Percentiles rank a stretch among this genome's conserved stretches.
Evolutionary conservation across 169 alveolate genomes (phyloP).

Genomic region (Plasmodium yoelii): DNA sequence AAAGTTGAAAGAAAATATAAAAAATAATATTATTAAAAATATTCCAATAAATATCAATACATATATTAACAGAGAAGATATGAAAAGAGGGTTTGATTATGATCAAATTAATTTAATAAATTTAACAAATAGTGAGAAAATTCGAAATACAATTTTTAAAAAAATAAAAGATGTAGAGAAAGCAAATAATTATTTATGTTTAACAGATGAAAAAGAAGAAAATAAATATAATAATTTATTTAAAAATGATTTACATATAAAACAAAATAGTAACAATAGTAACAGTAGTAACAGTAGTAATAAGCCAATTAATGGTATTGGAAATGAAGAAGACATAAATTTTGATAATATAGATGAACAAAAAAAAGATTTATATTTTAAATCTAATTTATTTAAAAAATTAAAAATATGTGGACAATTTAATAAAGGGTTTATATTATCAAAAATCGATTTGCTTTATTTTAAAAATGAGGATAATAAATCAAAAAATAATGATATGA

Average conservation of each 20-base stretch:
- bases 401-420: slow-evolving; percentile 92
- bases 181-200: slow-evolving; percentile 33
- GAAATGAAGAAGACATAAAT: slow-evolving; percentile 20
- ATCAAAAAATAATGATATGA: neutral
- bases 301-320: neutral
- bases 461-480: neutral
- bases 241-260: slow-evolving; percentile 18
- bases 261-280: slow-evolving; percentile 1
- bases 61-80: slow-evolving; percentile 70
- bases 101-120: slow-evolving; percentile 66
- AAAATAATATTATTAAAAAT: slow-evolving; percentile 17
- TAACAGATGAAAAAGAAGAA: slow-evolving; percentile 51
- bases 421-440: slow-evolving; percentile 96
- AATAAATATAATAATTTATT: slow-evolving; percentile 38
- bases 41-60: slow-evolving; percentile 75
- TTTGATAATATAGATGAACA: slow-evolving; percentile 54
- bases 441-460: slow-evolving; percentile 81
- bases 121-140: slow-evolving; percentile 57
- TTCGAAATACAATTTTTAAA: slow-evolving; percentile 26
- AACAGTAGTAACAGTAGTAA: neutral
- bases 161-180: slow-evolving; percentile 31
- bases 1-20: slow-evolving; percentile 52
- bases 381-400: slow-evolving; percentile 84
- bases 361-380: slow-evolving; percentile 55
- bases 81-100: slow-evolving; percentile 53